Percentiles rank a stretch among this genome's conserved stretches.
Conservation (phyloP, 768 basidiomycete genomes). For the Rhizopogon salebrosus region DNA sequence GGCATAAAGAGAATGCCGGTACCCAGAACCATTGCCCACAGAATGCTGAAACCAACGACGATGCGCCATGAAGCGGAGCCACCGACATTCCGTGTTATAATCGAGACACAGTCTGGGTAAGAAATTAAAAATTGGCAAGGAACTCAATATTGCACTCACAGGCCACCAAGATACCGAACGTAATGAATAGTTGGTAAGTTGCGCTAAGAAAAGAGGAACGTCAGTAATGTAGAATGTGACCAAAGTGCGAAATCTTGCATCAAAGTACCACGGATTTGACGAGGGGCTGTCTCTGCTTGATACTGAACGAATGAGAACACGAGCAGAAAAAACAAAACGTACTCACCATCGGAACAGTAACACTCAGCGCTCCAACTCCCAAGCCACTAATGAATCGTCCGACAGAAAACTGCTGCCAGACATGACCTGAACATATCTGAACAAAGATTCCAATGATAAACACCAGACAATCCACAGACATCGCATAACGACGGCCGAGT, state of each 20-base stretch:
- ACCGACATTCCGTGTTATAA: constrained; percentile 50
- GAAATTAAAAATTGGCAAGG: constrained; percentile 2
- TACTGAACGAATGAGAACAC: constrained; percentile 32
- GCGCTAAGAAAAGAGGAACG: constrained; percentile 21
- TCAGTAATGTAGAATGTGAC: constrained; percentile 1
- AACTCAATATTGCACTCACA: constrained; percentile 30
- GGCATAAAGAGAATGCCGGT: constrained; percentile 68
- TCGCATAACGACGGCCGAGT: constrained; percentile 63
- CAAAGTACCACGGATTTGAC: constrained; percentile 64
- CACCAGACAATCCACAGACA: constrained; percentile 53
- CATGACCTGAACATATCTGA: constrained; percentile 42
- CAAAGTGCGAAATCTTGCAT: constrained; percentile 26
- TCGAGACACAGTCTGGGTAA: constrained; percentile 52
- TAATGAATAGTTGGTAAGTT: constrained; percentile 62
- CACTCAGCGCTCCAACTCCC: constrained; percentile 63
- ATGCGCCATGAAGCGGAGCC: constrained; percentile 56
- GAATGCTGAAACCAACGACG: constrained; percentile 54
- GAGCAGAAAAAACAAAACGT: constrained; percentile 3
- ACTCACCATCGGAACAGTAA: constrained; percentile 60
- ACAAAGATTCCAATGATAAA: constrained; percentile 60
- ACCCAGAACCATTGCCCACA: constrained; percentile 60
- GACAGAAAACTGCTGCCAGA: constrained; percentile 66
- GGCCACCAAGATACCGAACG: constrained; percentile 64
- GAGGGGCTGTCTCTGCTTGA: constrained; percentile 69
- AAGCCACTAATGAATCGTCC: constrained; percentile 64